These are phyloP conservation scores for Fusarium algeriense DNA, from an alignment of 2,329 filamentous ascomycete species.

Conservation along the genomic window DNA sequence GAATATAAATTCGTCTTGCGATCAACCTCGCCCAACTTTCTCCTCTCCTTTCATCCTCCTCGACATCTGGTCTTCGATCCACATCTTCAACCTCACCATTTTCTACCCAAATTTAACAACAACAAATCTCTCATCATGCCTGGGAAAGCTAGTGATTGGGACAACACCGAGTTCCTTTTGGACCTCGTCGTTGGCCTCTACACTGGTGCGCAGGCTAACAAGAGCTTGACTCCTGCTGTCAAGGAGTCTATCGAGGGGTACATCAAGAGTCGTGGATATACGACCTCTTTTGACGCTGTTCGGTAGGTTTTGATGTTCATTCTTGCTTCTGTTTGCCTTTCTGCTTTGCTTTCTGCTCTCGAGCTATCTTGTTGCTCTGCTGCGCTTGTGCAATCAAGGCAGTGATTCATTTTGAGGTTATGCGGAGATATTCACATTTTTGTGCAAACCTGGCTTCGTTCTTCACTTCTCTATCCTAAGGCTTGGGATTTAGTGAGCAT, in stretches of 20 bases:
- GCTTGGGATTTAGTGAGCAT: neutral
- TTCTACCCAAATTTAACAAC: neutral
- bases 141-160: constrained; percentile 47
- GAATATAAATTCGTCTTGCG: constrained; percentile 1
- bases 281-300: constrained; percentile 59
- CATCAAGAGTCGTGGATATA: constrained; percentile 51
- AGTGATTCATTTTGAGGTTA: neutral
- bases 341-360: neutral
- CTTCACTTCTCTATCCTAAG: constrained; percentile 4
- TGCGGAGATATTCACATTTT: neutral
- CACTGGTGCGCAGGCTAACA: constrained; percentile 44
- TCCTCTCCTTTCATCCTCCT: neutral
- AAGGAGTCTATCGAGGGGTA: constrained; percentile 50
- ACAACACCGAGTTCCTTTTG: constrained; percentile 50
- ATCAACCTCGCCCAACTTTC: neutral
- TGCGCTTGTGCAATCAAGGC: constrained; percentile 10
- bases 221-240: constrained; percentile 46
- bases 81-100: neutral
- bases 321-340: neutral
- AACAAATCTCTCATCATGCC: constrained; percentile 34
- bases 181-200: constrained; percentile 53
- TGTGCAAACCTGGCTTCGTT: neutral
- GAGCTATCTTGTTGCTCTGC: neutral
- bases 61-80: neutral
- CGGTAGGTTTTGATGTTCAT: constrained; percentile 52